Percentiles rank a stretch among this genome's conserved stretches.
These are phyloP conservation scores for Parastagonospora nodorum DNA, from an alignment of 2,329 filamentous ascomycete species.

Conservation along the genomic window DNA sequence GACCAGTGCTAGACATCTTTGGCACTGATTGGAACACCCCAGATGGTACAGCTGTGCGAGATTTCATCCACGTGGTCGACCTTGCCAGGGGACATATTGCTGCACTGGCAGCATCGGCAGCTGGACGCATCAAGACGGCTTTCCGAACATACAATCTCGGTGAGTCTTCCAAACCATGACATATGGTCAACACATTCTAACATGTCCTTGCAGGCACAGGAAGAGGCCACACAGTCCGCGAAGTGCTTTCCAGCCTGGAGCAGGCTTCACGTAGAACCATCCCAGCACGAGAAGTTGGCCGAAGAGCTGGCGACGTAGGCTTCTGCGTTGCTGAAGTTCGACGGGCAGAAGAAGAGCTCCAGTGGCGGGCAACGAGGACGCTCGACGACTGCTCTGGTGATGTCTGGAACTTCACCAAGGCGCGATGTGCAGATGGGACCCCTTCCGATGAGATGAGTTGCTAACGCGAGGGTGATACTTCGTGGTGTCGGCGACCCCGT, in stretches of 20 bases:
- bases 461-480: neutral
- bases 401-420: slow-evolving; percentile 47
- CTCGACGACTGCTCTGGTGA: slow-evolving; percentile 45
- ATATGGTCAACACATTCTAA: slow-evolving; percentile 11
- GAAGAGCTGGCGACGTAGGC: slow-evolving; percentile 49
- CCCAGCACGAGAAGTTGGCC: slow-evolving; percentile 43
- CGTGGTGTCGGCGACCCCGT: too few relatives aligned
- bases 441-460: slow-evolving; percentile 9
- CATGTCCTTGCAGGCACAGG: slow-evolving; percentile 42
- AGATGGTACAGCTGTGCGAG: slow-evolving; percentile 69
- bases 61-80: slow-evolving; percentile 71
- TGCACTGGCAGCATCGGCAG: slow-evolving; percentile 54
- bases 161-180: slow-evolving; percentile 13
- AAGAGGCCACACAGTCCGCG: slow-evolving; percentile 49
- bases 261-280: slow-evolving; percentile 42
- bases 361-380: slow-evolving; percentile 46
- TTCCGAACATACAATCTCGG: slow-evolving; percentile 50
- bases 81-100: slow-evolving; percentile 68
- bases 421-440: slow-evolving; percentile 20
- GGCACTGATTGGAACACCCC: slow-evolving; percentile 68
- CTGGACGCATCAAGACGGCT: slow-evolving; percentile 35
- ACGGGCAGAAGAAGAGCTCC: slow-evolving; percentile 46
- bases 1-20: slow-evolving; percentile 63
- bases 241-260: slow-evolving; percentile 49
- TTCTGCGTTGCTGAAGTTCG: slow-evolving; percentile 48